A percentile compares a stretch with the other conserved stretches of the same genome.
Conservation (phyloP, 2,329 filamentous ascomycete genomes). For the Lomentospora prolificans region DNA sequence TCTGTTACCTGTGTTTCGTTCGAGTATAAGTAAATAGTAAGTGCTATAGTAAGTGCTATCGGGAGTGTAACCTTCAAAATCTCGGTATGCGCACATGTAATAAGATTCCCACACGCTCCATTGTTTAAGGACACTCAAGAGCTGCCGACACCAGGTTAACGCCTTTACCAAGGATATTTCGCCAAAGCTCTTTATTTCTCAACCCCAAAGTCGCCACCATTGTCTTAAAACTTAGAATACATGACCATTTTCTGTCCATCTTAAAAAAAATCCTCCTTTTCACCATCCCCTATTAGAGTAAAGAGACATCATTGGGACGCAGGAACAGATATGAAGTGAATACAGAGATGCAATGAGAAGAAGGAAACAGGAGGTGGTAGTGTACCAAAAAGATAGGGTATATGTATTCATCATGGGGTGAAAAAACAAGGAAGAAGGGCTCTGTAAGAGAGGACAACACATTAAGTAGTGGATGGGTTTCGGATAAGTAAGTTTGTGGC, state of each 20-base stretch:
- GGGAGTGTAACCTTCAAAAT: too few species aligned
- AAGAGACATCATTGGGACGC: background rate
- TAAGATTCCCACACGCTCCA: too few species aligned
- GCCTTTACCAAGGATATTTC: too few species aligned
- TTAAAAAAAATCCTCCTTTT: background rate
- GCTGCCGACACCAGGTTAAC: too few species aligned
- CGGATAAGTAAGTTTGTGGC: background rate
- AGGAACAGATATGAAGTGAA: background rate
- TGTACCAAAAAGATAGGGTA: background rate
- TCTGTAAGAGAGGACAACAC: background rate
- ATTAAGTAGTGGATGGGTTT: background rate
- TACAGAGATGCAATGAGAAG: too few species aligned
- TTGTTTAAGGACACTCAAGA: too few species aligned
- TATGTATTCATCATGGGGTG: background rate
- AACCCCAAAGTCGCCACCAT: too few species aligned
- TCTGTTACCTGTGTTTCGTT: too few species aligned
- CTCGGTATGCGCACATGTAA: too few species aligned
- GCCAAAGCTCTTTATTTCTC: background rate
- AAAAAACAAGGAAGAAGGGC: background rate
- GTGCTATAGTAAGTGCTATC: too few species aligned
- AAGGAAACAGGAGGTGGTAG: background rate
- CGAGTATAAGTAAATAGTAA: too few species aligned
- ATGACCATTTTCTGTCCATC: background rate
- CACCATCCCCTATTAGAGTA: background rate
- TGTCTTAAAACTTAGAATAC: conserved; percentile 1